Conservation (phyloP, 345 rosid species). For the Citrus unshiu region DNA sequence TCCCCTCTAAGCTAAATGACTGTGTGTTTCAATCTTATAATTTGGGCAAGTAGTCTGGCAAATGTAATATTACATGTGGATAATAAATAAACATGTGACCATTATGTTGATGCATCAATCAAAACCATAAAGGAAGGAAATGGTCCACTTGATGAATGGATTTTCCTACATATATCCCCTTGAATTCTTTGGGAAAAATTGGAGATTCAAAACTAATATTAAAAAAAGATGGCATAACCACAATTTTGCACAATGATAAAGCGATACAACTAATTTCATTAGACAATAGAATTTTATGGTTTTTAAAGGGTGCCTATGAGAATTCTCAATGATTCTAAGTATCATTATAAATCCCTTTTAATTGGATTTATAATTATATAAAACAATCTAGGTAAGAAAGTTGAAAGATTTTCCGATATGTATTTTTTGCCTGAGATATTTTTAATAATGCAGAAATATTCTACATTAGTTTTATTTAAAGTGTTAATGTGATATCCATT, state of each 20-base stretch:
- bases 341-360: neutral
- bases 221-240: neutral
- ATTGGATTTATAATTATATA: neutral
- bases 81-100: constrained; percentile 9
- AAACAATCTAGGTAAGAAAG: neutral
- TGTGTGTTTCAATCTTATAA: no score
- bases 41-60: neutral
- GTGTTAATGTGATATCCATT: neutral
- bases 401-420: neutral
- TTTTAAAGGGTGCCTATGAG: neutral
- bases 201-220: constrained; percentile 1
- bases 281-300: no score
- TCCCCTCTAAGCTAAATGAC: no score
- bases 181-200: neutral
- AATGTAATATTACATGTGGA: neutral
- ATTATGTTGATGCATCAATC: neutral
- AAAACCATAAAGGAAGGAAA: constrained; percentile 6
- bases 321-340: neutral
- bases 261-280: neutral
- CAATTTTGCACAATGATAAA: constrained; percentile 9
- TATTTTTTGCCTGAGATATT: no score
- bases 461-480: neutral
- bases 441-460: no score
- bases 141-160: neutral
- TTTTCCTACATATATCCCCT: neutral